Evolutionary conservation across 345 rosid genomes (phyloP), one percentile per base, ranked within the genome.

Genomic region (Eucalyptus victrix): DNA sequence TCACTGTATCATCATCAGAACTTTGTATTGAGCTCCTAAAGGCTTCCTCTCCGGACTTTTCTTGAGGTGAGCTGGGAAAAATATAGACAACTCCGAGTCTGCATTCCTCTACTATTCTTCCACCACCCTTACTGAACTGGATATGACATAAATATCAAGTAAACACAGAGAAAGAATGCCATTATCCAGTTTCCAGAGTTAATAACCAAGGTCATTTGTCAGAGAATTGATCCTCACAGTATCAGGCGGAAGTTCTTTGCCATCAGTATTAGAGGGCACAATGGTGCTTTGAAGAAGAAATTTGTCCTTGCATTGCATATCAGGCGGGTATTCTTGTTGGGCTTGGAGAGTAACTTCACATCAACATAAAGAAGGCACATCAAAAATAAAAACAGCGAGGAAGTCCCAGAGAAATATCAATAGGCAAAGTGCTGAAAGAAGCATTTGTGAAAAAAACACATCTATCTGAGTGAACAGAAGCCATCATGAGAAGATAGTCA

Each of bases 281-380:
- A 90, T 90, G 45, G 97, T 96, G 91, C 99, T 94, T 92, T 95
- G 99, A 80, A 97, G 91, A 90, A 97, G 97, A 94, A 97, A 97
- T 90, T 96, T 97, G 93, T 97, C 99, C 93, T 95, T 97, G 95
- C 99, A 96, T 90, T 96, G 98, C 99, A 96, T 93, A 92, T 95
- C 97, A 47, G 93, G 95, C 90, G 99, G 99, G 92, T 91, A 91
- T 93, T 96, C 99, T 12, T 86, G 90, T 88, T 96, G 99, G 17
- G 98, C 97, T 95, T 97, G 99, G 89, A 97, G 96, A 32, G 98
- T 95, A 89, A 97, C 99, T 97, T 94, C 83, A 18, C 91, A 72
- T 89, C 87, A 89, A 93, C 72, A 18, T 90, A 86, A 88, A 81
- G 65, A 87, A 92, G 85, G 65, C 87, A 32, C 87, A 3, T 54